A percentile compares a stretch with the other conserved stretches of the same genome.
Conservation (phyloP, 306 rosid genomes). For the Gynostemma pentaphyllum region DNA sequence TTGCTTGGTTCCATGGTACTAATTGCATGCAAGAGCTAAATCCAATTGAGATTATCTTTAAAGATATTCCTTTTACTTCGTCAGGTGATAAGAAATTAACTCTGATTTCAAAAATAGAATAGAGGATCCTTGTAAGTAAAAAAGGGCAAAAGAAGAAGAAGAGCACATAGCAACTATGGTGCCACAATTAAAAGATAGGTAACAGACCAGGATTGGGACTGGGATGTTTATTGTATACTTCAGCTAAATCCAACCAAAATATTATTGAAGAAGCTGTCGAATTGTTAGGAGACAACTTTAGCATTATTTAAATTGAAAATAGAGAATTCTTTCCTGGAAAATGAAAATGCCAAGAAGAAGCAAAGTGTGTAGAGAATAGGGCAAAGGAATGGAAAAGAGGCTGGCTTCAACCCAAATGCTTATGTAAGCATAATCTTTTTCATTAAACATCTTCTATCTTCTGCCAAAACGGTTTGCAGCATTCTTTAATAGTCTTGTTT, state of each 20-base stretch:
- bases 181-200: not conserved
- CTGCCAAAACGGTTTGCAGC: not conserved
- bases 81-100: not conserved
- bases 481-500: not conserved
- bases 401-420: not conserved
- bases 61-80: not conserved
- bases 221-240: not conserved
- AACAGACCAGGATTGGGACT: not conserved
- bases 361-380: not conserved
- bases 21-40: not conserved
- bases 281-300: not conserved
- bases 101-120: not conserved
- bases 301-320: not conserved
- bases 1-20: not conserved
- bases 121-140: not conserved
- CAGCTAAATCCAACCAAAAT: constrained; percentile 1
- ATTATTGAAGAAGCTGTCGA: not conserved
- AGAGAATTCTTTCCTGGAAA: not conserved
- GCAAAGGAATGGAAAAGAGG: not conserved
- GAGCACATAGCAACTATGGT: not conserved
- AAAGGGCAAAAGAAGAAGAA: not conserved
- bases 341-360: not conserved
- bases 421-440: not conserved
- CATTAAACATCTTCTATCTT: not conserved
- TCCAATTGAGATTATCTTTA: too few relatives aligned